Percentiles rank a stretch among this genome's conserved stretches.
These are phyloP conservation scores for Candida patagonica DNA, from an alignment of 805 yeast genomes.

Conservation along the genomic window DNA sequence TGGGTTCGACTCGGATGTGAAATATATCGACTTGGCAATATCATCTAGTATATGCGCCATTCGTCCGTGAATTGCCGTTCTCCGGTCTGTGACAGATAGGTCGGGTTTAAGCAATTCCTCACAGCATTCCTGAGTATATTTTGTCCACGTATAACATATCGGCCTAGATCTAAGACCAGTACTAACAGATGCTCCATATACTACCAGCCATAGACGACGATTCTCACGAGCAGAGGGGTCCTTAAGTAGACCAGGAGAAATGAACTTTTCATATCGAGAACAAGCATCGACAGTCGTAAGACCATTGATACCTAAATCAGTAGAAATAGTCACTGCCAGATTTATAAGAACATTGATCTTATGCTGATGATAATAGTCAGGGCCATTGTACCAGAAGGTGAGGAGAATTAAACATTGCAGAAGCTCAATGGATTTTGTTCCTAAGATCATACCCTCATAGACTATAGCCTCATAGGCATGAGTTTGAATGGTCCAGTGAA, in stretches of 20 bases:
- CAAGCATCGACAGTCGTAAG: slow-evolving; percentile 22
- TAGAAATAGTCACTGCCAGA: slow-evolving; percentile 57
- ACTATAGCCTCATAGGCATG: slow-evolving; percentile 23
- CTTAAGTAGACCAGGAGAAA: slow-evolving; percentile 31
- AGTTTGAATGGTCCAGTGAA: slow-evolving; percentile 19
- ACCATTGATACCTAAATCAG: slow-evolving; percentile 67
- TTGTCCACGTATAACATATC: slow-evolving; percentile 36
- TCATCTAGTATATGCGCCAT: slow-evolving; percentile 53
- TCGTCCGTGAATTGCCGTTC: slow-evolving; percentile 50
- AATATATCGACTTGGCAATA: slow-evolving; percentile 35
- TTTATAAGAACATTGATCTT: slow-evolving; percentile 63
- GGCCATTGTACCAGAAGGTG: slow-evolving; percentile 73
- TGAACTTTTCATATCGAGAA: slow-evolving; percentile 19
- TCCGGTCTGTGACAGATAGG: slow-evolving; percentile 26
- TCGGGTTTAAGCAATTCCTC: slow-evolving; percentile 31
- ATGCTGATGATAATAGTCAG: slow-evolving; percentile 73
- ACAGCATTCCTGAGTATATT: slow-evolving; percentile 56
- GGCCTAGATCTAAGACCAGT: slow-evolving; percentile 58
- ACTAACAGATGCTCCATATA: slow-evolving; percentile 54
- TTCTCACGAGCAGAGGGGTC: slow-evolving; percentile 38
- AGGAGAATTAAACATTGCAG: slow-evolving; percentile 52
- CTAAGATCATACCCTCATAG: slow-evolving; percentile 55
- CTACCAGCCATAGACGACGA: slow-evolving; percentile 43
- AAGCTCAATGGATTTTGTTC: slow-evolving; percentile 61
- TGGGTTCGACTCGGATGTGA: slow-evolving; percentile 32